A percentile compares a stretch with the other conserved stretches of the same genome.
These are phyloP conservation scores for Misopates orontium DNA, from an alignment of 257 asterid genomes.

Conservation along the genomic window DNA sequence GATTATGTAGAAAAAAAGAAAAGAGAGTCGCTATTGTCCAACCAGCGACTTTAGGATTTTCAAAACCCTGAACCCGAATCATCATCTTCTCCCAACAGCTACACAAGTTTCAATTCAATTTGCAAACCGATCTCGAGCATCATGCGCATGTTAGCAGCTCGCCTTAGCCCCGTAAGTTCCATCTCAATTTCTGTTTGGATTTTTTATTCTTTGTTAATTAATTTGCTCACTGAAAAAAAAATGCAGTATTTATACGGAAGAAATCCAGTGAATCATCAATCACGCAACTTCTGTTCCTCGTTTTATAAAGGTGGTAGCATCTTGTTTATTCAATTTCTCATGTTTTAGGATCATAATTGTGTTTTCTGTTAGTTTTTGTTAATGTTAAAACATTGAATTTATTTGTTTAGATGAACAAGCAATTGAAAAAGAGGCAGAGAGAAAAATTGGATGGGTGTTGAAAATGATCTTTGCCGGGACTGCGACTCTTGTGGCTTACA, in stretches of 20 bases:
- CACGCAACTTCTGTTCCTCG: constrained; percentile 56
- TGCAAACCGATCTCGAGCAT: not conserved
- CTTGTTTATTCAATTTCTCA: not conserved
- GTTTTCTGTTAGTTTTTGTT: not conserved
- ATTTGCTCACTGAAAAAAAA: constrained; percentile 26
- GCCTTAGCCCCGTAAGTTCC: constrained; percentile 39
- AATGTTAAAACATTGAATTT: constrained; percentile 18
- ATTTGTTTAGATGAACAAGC: constrained; percentile 53
- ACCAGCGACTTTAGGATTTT: not conserved
- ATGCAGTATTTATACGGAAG: constrained; percentile 58
- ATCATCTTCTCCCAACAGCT: too few species aligned
- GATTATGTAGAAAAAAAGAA: too few species aligned
- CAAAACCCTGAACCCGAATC: not conserved
- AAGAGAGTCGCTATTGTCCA: too few species aligned
- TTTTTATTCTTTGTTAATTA: not conserved
- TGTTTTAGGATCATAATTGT: not conserved
- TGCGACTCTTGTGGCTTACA: constrained; percentile 73
- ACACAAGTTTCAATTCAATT: not conserved
- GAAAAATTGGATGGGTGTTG: constrained; percentile 87
- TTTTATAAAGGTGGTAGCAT: constrained; percentile 44
- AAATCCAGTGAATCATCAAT: constrained; percentile 41
- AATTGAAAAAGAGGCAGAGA: constrained; percentile 84
- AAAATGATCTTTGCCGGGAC: constrained; percentile 80
- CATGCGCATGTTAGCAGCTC: constrained; percentile 46
- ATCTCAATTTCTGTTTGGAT: not conserved